Conservation (phyloP, 805 yeast species). For the Pichia gijzeniarum region DNA sequence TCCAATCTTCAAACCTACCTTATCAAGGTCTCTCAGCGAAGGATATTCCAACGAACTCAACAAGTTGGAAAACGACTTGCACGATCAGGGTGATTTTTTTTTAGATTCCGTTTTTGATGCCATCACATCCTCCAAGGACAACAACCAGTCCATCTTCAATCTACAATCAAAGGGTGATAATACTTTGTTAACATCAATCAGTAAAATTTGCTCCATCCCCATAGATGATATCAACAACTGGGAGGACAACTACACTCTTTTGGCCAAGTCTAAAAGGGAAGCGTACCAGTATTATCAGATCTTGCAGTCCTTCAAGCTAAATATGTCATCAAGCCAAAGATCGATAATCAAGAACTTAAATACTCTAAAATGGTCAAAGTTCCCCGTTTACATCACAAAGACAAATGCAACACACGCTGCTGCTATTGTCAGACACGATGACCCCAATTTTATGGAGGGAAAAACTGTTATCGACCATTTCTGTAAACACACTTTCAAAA, state of each 20-base stretch:
- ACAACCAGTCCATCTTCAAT: conserved; percentile 20
- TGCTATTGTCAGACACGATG: conserved; percentile 59
- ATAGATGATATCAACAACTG: conserved; percentile 16
- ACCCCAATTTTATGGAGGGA: conserved; percentile 61
- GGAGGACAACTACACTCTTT: conserved; percentile 15
- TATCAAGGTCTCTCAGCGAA: conserved; percentile 24
- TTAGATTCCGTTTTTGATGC: conserved; percentile 61
- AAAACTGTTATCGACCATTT: conserved; percentile 60
- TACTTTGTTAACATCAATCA: conserved; percentile 24
- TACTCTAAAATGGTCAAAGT: conserved; percentile 58
- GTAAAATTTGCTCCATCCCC: conserved; percentile 25
- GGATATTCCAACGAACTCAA: conserved; percentile 24
- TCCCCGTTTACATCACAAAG: conserved; percentile 58
- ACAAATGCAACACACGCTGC: conserved; percentile 77
- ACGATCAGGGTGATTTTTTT: conserved; percentile 56
- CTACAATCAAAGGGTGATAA: conserved; percentile 19
- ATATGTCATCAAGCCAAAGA: conserved; percentile 38
- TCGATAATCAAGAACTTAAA: conserved; percentile 54
- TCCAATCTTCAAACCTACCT: conserved; percentile 17
- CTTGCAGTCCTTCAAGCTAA: conserved; percentile 29
- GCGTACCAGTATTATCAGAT: conserved; percentile 14
- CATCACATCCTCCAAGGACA: conserved; percentile 33
- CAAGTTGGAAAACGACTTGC: conserved; percentile 37
- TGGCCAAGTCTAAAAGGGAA: conserved; percentile 5
- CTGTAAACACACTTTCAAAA: conserved; percentile 34